phyloP scores from a whole-genome alignment of 352 stramenopile genomes.

The Elongisporangium anandrum region DNA sequence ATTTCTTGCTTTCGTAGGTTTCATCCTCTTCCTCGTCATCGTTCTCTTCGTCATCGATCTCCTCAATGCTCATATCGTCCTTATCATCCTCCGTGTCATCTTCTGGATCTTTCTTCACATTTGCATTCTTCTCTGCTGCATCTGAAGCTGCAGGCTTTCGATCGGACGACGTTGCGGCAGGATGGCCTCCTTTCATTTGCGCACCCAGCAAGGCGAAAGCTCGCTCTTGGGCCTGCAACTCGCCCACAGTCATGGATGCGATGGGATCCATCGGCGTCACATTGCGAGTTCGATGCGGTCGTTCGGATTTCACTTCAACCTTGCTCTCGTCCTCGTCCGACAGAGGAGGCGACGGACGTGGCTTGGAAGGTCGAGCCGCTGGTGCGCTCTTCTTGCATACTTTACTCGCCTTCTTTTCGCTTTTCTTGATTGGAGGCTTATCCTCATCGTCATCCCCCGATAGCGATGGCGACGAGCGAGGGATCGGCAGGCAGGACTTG shows the following conservation, averaged over 20 bases:
- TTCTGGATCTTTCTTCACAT: neutral
- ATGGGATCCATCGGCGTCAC: conserved; percentile 2
- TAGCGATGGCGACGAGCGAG: conserved; percentile 9
- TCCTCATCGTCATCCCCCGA: conserved; percentile 10
- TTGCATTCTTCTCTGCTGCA: neutral
- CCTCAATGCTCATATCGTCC: neutral
- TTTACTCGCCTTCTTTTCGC: neutral
- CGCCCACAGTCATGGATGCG: neutral
- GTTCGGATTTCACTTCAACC: neutral
- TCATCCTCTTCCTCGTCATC: conserved; percentile 26
- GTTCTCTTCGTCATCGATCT: conserved; percentile 9
- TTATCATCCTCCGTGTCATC: neutral
- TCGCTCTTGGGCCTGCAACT: conserved; percentile 1
- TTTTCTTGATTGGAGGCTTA: conserved; percentile 6
- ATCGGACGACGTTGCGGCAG: neutral
- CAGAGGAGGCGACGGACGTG: neutral
- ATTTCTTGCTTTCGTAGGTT: conserved; percentile 11
- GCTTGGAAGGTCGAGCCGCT: neutral
- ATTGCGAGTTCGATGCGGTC: conserved; percentile 7
- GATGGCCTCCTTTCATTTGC: conserved; percentile 4
- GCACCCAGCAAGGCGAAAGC: neutral
- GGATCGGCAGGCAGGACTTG: conserved; percentile 5
- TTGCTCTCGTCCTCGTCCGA: conserved; percentile 5
- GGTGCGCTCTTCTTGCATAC: neutral
- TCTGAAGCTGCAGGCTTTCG: neutral